phyloP scores from a whole-genome alignment of 2,329 filamentous ascomycete species.

The Xylariaceae sp. region DNA sequence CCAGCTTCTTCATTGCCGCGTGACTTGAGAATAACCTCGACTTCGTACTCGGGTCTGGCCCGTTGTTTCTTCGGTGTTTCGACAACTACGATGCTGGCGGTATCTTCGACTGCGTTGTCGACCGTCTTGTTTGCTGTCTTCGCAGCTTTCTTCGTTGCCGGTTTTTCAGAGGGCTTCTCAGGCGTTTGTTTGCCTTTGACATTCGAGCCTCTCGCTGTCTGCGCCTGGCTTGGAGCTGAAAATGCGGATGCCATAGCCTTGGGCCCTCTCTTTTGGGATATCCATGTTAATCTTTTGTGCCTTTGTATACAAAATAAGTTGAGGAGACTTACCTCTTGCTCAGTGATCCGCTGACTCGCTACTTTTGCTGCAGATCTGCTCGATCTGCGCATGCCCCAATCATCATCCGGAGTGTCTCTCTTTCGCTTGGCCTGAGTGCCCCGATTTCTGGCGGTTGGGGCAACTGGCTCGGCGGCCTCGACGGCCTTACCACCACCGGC shows the following conservation, averaged over 20 bases:
- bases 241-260: constrained; percentile 1
- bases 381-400: constrained; percentile 11
- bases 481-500: too few relatives aligned
- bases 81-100: constrained; percentile 4
- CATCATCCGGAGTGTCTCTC: neutral
- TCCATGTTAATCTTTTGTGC: constrained; percentile 7
- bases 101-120: neutral
- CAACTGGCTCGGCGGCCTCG: too few relatives aligned
- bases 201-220: neutral
- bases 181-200: neutral
- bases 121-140: constrained; percentile 1
- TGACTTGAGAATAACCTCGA: constrained; percentile 44
- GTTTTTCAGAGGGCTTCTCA: too few relatives aligned
- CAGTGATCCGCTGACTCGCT: constrained; percentile 15
- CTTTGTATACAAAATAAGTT: neutral
- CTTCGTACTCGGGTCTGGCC: constrained; percentile 34
- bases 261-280: constrained; percentile 6
- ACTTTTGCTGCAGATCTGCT: constrained; percentile 16
- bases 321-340: constrained; percentile 13
- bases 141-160: neutral
- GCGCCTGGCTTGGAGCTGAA: constrained; percentile 6
- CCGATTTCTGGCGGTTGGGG: neutral
- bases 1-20: constrained; percentile 36
- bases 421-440: constrained; percentile 4
- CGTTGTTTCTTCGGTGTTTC: too few relatives aligned